Evolutionary conservation across 164 flowering plant species (phyloP), one percentile per base, ranked within the genome.

Genomic region (Annona cherimola): DNA sequence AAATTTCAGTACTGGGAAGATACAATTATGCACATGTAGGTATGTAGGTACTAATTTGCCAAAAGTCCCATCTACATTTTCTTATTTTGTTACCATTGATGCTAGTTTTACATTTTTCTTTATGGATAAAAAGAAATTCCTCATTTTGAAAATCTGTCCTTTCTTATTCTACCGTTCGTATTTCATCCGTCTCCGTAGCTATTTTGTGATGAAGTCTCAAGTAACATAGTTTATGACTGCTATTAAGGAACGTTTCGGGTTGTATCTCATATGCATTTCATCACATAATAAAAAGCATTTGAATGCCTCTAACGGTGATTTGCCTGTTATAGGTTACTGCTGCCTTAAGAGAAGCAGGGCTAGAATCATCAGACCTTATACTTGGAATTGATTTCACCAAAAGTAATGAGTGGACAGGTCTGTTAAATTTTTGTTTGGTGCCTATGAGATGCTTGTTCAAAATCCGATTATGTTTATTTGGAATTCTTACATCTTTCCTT

Each of bases 381-480:
- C 8, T 90, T 66, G 95, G 95, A 62, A 80, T 90, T 55, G 95
- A 90, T 82, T 90, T 90, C 76, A 90, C 92, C 0, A 88, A 88
- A 76, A 90, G 95, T 84, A 90, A 90, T 68, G 92, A 88, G 74
- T 90, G 95, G 95, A 84, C 92, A 83, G 95, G 95, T 90, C 61
- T 61, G 80, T 80, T 40, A n/a, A 63, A 45, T 39, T 42, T 40
- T 40, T 5, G 42, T 62, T 44, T 42, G 18, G 3, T 26, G 7
- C 12, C 1, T n/a, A 18, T 74, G 16, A 6, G 35, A 4, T 4
- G 18, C 62, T 18, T 3, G 18, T 55, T 73, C 45, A 60, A 26
- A n/a, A 54, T 64, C 26, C 2, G 41, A n/a, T 42, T 40, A n/a
- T 26, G 57, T 1, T 65, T n/a, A 55, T 54, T 73, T 69, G 69